Conservation (phyloP, 345 rosid species). For the Lepidium sativum region DNA sequence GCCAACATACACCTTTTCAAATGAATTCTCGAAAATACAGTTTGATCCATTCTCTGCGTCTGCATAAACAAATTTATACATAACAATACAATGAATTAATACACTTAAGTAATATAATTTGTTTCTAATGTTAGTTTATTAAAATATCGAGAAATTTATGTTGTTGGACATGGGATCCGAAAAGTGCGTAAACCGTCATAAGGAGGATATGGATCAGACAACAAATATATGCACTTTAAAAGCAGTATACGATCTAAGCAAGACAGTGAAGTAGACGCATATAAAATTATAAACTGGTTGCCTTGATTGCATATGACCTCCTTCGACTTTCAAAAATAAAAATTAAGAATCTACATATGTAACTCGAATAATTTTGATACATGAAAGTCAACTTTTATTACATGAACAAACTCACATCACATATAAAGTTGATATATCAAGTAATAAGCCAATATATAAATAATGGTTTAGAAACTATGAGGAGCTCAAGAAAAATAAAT, state of each 20-base stretch:
- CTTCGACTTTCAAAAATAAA: not conserved
- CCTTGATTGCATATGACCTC: not conserved
- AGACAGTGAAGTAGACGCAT: not conserved
- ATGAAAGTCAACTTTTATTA: not conserved
- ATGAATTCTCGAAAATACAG: constrained; percentile 8
- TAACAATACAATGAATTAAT: not conserved
- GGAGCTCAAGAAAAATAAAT: not conserved
- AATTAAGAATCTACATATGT: not conserved
- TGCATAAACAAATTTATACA: constrained; percentile 13
- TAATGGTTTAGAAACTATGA: not conserved
- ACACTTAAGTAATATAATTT: not conserved
- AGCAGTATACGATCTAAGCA: not conserved
- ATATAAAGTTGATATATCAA: not conserved
- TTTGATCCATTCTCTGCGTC: constrained; percentile 13
- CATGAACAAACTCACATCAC: not conserved
- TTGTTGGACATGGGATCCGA: not conserved
- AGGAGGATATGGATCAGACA: not conserved
- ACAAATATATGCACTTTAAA: not conserved
- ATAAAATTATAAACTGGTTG: not conserved
- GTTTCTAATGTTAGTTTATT: not conserved
- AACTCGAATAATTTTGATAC: not conserved
- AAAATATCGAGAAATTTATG: not conserved
- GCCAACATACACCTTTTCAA: constrained; percentile 21
- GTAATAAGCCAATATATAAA: constrained; percentile 4
- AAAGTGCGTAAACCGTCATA: not conserved